Evolutionary conservation across 345 rosid genomes (phyloP).

Genomic region (Arabis alpina): DNA sequence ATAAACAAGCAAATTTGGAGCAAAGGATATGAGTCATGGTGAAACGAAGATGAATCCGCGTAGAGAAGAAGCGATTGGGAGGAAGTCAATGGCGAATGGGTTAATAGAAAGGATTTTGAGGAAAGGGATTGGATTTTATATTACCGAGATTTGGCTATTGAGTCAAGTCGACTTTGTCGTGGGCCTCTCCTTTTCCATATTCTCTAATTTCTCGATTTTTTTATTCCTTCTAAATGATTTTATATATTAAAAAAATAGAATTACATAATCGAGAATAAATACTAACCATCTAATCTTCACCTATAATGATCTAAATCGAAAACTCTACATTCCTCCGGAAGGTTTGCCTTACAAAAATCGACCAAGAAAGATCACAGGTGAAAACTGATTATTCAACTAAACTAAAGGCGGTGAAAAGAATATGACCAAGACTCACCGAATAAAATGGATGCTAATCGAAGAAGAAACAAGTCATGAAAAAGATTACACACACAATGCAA

Average conservation of each 20-base stretch:
- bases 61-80: conserved; percentile 15
- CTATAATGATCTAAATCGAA: neutral
- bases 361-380: neutral
- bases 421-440: neutral
- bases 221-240: too few species aligned
- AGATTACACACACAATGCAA: too few species aligned
- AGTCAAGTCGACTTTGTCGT: conserved; percentile 15
- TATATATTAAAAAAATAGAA: too few species aligned
- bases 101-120: too few species aligned
- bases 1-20: neutral
- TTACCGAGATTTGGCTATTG: neutral
- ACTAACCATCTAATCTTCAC: neutral
- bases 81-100: conserved; percentile 23
- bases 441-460: neutral
- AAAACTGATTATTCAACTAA: neutral
- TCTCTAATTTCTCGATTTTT: neutral
- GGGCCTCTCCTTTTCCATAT: conserved; percentile 37
- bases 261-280: too few species aligned
- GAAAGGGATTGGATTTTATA: conserved; percentile 23
- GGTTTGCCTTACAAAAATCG: neutral
- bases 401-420: neutral
- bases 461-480: neutral
- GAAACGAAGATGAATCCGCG: conserved; percentile 28
- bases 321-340: too few species aligned
- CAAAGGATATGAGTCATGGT: conserved; percentile 47